Conservation (phyloP, 2,329 filamentous ascomycete genomes). For the Fusarium sp. region DNA sequence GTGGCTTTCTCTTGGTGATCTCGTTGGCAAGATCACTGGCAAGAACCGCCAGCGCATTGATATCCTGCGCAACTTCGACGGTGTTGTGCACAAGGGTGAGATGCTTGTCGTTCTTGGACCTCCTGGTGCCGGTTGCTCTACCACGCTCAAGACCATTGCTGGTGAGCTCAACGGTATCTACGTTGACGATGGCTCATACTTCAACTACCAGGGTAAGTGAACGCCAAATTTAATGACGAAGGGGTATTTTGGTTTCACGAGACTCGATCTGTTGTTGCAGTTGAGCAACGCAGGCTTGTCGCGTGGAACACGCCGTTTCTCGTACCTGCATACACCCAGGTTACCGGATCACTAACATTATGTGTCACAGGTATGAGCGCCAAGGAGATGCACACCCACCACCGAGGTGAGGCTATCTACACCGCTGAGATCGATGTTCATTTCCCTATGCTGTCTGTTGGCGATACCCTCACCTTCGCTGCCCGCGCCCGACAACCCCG, state of each 20-base stretch:
- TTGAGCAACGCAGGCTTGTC: constrained; percentile 15
- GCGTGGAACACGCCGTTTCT: constrained; percentile 26
- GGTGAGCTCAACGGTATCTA: constrained; percentile 87
- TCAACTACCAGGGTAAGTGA: constrained; percentile 83
- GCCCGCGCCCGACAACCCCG: constrained; percentile 78
- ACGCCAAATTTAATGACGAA: background rate
- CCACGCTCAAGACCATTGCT: constrained; percentile 86
- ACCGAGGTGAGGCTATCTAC: constrained; percentile 89
- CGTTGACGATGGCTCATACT: constrained; percentile 77
- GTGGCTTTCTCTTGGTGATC: constrained; percentile 65
- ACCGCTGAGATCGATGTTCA: constrained; percentile 88
- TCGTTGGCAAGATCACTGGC: constrained; percentile 66
- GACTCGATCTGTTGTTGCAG: constrained; percentile 10
- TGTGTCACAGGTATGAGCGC: constrained; percentile 69
- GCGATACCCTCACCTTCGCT: constrained; percentile 84
- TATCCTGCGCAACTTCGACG: constrained; percentile 78
- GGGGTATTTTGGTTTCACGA: constrained; percentile 12
- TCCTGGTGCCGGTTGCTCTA: constrained; percentile 83
- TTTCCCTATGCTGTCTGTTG: constrained; percentile 83
- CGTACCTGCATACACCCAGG: constrained; percentile 5
- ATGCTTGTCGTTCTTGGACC: constrained; percentile 83
- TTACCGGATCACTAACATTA: constrained; percentile 34
- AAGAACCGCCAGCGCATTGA: constrained; percentile 72
- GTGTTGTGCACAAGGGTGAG: constrained; percentile 78
- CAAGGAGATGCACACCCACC: constrained; percentile 81